phyloP scores from a whole-genome alignment of 2,329 filamentous ascomycete genomes.

The Microdochium bolleyi region DNA sequence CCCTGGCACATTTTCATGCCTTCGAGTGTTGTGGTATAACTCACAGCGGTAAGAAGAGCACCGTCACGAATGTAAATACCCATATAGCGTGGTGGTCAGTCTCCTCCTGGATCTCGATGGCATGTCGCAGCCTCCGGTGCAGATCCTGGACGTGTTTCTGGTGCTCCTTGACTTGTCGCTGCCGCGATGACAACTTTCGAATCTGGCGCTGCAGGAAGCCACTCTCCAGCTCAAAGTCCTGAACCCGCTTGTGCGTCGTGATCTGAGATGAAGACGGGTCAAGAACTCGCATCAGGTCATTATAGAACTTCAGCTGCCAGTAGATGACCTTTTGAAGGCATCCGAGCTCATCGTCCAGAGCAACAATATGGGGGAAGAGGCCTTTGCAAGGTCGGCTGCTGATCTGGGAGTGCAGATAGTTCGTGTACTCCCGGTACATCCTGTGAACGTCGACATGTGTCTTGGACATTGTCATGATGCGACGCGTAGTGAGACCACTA shows the following conservation, averaged over 20 bases:
- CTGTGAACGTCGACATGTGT: neutral
- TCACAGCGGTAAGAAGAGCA: neutral
- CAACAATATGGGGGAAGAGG: conserved; percentile 5
- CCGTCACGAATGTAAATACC: neutral
- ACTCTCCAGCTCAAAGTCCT: conserved; percentile 2
- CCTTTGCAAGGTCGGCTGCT: neutral
- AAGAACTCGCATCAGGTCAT: conserved; percentile 4
- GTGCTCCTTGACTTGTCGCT: neutral
- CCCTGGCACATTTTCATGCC: neutral
- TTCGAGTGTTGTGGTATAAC: neutral
- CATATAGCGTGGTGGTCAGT: neutral
- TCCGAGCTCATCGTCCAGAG: conserved; percentile 5
- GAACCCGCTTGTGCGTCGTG: conserved; percentile 4
- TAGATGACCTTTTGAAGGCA: conserved; percentile 4
- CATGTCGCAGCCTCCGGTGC: neutral
- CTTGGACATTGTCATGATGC: neutral
- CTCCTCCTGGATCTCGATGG: neutral
- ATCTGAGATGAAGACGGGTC: conserved; percentile 5
- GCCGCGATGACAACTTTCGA: neutral
- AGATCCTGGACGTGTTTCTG: neutral
- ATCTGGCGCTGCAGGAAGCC: neutral
- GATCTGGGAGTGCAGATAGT: neutral
- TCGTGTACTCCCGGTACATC: neutral
- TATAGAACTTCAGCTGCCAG: conserved; percentile 7
- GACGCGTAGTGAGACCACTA: neutral